Conservation (phyloP, 306 rosid genomes). For the Parietaria judaica region DNA sequence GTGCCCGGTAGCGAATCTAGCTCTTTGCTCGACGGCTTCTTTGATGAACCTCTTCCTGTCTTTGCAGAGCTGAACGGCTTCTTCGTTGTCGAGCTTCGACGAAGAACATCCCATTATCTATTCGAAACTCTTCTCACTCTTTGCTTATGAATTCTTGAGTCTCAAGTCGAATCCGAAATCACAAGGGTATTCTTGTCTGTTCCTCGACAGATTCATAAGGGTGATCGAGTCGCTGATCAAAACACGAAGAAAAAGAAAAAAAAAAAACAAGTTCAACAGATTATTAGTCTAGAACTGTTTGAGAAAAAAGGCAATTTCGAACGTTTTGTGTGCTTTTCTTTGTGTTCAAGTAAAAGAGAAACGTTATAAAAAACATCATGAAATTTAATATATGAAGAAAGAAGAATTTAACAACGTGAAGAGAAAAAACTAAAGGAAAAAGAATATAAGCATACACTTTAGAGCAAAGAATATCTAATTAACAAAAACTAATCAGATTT, state of each 20-base stretch:
- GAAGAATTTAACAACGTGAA: slow-evolving; percentile 6
- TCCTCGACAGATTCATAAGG: slow-evolving; percentile 58
- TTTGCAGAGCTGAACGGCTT: slow-evolving; percentile 84
- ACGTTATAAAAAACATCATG: slow-evolving; percentile 10
- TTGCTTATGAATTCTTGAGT: slow-evolving; percentile 45
- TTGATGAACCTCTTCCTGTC: slow-evolving; percentile 72
- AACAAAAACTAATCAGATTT: neutral
- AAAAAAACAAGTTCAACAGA: slow-evolving; percentile 15
- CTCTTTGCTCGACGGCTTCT: slow-evolving; percentile 77
- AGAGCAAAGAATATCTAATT: slow-evolving; percentile 3
- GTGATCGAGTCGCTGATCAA: slow-evolving; percentile 20
- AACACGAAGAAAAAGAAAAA: neutral
- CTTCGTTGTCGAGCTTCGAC: slow-evolving; percentile 79
- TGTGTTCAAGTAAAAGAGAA: slow-evolving; percentile 35
- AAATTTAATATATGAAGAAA: too few relatives aligned
- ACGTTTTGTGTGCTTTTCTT: slow-evolving; percentile 57
- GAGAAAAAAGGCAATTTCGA: neutral
- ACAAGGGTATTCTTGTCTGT: slow-evolving; percentile 29
- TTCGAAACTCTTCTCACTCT: slow-evolving; percentile 12
- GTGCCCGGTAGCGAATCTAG: slow-evolving; percentile 63
- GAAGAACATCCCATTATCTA: slow-evolving; percentile 82
- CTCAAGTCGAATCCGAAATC: slow-evolving; percentile 47
- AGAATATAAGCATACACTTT: slow-evolving; percentile 21
- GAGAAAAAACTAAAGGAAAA: neutral
- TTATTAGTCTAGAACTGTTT: neutral